phyloP scores from a whole-genome alignment of 1,139 yeast species.

The Taphrina deformans region DNA sequence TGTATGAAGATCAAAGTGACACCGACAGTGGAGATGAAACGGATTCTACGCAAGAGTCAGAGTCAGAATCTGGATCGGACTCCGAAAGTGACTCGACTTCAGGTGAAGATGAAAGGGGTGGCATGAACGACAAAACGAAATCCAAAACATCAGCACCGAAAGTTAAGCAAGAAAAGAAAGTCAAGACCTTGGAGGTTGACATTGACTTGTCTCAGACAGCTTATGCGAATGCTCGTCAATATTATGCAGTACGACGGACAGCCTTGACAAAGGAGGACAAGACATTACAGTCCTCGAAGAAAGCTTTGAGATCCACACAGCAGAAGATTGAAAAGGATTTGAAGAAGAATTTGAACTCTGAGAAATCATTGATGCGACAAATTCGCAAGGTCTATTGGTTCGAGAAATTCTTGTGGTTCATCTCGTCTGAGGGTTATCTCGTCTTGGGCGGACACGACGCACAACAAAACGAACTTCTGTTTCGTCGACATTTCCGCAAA shows the following conservation, averaged over 20 bases:
- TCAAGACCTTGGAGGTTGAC: slow-evolving; percentile 52
- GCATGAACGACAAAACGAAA: slow-evolving; percentile 37
- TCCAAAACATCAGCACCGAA: slow-evolving; percentile 28
- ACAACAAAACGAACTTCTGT: slow-evolving; percentile 79
- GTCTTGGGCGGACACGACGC: slow-evolving; percentile 85
- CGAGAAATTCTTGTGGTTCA: slow-evolving; percentile 91
- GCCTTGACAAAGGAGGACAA: slow-evolving; percentile 78
- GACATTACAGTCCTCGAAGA: slow-evolving; percentile 73
- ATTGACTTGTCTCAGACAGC: slow-evolving; percentile 73
- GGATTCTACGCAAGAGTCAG: slow-evolving; percentile 44
- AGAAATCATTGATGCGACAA: slow-evolving; percentile 50
- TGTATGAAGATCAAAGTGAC: slow-evolving; percentile 45
- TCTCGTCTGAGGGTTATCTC: slow-evolving; percentile 82
- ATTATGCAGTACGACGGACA: slow-evolving; percentile 73
- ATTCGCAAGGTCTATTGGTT: slow-evolving; percentile 60
- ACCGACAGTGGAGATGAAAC: slow-evolving; percentile 45
- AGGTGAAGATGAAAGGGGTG: slow-evolving; percentile 41
- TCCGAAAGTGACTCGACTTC: slow-evolving; percentile 44
- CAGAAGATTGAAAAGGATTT: slow-evolving; percentile 73
- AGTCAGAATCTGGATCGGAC: slow-evolving; percentile 43
- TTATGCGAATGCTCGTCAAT: slow-evolving; percentile 85
- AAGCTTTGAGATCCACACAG: slow-evolving; percentile 84
- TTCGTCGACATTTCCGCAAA: slow-evolving; percentile 68
- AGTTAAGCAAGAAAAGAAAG: slow-evolving; percentile 28
- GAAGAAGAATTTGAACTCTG: slow-evolving; percentile 63